These are phyloP conservation scores for Pilasporangium apinafurcum DNA, from an alignment of 352 stramenopile genomes.

Conservation along the genomic window DNA sequence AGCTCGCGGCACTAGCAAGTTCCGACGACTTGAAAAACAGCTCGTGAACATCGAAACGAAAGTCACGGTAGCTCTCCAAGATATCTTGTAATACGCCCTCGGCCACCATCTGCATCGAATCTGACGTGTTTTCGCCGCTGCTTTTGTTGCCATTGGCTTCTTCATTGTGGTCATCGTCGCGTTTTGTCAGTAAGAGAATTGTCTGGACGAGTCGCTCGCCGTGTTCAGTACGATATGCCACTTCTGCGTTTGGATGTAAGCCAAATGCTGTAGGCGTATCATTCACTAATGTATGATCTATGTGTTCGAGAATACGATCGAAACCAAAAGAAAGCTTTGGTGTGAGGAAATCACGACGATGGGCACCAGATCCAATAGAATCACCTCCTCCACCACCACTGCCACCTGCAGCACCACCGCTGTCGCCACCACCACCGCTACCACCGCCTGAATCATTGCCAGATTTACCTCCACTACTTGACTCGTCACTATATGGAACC, in stretches of 20 bases:
- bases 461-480: slow-evolving; percentile 9
- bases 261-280: slow-evolving; percentile 88
- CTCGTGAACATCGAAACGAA: slow-evolving; percentile 80
- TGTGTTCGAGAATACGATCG: slow-evolving; percentile 85
- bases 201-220: slow-evolving; percentile 72
- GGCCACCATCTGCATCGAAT: slow-evolving; percentile 72
- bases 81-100: slow-evolving; percentile 88
- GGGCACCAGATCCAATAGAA: slow-evolving; percentile 9
- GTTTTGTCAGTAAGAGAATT: slow-evolving; percentile 65
- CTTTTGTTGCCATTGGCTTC: neutral
- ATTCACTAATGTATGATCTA: slow-evolving; percentile 72
- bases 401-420: slow-evolving; percentile 5
- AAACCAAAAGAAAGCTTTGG: slow-evolving; percentile 65
- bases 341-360: slow-evolving; percentile 55
- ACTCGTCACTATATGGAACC: slow-evolving; percentile 78
- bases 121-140: slow-evolving; percentile 27
- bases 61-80: slow-evolving; percentile 84
- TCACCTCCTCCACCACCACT: slow-evolving; percentile 6
- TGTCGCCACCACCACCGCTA: slow-evolving; percentile 17
- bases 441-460: slow-evolving; percentile 6
- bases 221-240: slow-evolving; percentile 86
- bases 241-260: slow-evolving; percentile 91
- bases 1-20: slow-evolving; percentile 2
- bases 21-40: slow-evolving; percentile 60
- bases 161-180: slow-evolving; percentile 22